phyloP scores from a whole-genome alignment of 2,329 filamentous ascomycete species.

The Aspergillus sp. region DNA sequence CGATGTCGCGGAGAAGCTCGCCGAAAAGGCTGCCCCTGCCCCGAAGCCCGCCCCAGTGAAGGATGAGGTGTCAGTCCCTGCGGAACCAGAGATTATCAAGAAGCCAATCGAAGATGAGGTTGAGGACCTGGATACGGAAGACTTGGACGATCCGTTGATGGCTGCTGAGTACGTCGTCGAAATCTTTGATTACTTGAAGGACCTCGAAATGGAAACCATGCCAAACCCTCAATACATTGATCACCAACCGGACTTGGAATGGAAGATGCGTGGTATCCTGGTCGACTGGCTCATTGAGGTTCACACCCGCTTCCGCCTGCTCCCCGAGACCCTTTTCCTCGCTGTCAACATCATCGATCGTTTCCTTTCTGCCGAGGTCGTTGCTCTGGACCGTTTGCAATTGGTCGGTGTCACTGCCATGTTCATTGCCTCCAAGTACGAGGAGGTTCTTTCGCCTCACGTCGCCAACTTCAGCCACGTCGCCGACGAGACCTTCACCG shows the following conservation, averaged over 20 bases:
- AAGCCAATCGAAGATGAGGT: conserved; percentile 31
- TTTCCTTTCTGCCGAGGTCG: conserved; percentile 91
- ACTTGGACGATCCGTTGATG: conserved; percentile 92
- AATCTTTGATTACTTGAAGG: conserved; percentile 91
- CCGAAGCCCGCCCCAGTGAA: conserved; percentile 31
- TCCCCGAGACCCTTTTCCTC: conserved; percentile 94
- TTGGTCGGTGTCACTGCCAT: conserved; percentile 96
- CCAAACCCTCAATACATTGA: conserved; percentile 95
- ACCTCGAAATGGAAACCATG: conserved; percentile 74
- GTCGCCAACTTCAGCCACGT: conserved; percentile 97
- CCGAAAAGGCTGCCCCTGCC: conserved; percentile 14
- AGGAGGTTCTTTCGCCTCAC: conserved; percentile 94
- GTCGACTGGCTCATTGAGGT: conserved; percentile 99
- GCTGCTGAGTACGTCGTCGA: conserved; percentile 95
- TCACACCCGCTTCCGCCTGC: conserved; percentile 90
- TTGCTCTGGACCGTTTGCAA: conserved; percentile 92
- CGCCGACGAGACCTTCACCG: conserved; percentile 91
- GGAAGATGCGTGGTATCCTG: conserved; percentile 97
- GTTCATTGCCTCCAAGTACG: conserved; percentile 99
- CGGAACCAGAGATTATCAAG: conserved; percentile 39
- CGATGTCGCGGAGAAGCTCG: conserved; percentile 48
- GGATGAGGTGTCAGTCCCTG: conserved; percentile 13
- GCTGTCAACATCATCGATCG: conserved; percentile 98
- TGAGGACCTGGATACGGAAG: conserved; percentile 73
- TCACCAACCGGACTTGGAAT: conserved; percentile 90